Conservation (phyloP, 176 grass and related monocot species). For the sorghum (Sorghum bicolor) region Sorghum_bicolor_NCBIv3 NC_012875.2:4123001-4123500, state of each 20-base stretch:
- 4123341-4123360: constrained; percentile 10
- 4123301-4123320: constrained; percentile 6
- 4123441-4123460: constrained; percentile 32
- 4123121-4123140: constrained; percentile 33
- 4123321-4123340: neutral
- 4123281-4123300: neutral
- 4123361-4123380: constrained; percentile 17
- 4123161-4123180: neutral
- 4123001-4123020: constrained; percentile 48
- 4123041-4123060: constrained; percentile 13
- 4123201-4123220: neutral
- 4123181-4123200: neutral
- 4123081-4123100: constrained; percentile 29
- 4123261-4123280: constrained; percentile 51
- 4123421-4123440: constrained; percentile 34
- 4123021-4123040: neutral
- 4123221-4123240: constrained; percentile 54
- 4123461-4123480: constrained; percentile 38
- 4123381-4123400: constrained; percentile 66
- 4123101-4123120: constrained; percentile 9
- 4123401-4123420: neutral
- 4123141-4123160: constrained; percentile 19
- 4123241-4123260: constrained; percentile 53
- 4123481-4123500: constrained; percentile 47
- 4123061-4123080: constrained; percentile 8